Percentiles rank a stretch among this genome's conserved stretches.
Evolutionary conservation across 768 basidiomycete genomes (phyloP).

Genomic region (Porpolomopsis calyptriformis): DNA sequence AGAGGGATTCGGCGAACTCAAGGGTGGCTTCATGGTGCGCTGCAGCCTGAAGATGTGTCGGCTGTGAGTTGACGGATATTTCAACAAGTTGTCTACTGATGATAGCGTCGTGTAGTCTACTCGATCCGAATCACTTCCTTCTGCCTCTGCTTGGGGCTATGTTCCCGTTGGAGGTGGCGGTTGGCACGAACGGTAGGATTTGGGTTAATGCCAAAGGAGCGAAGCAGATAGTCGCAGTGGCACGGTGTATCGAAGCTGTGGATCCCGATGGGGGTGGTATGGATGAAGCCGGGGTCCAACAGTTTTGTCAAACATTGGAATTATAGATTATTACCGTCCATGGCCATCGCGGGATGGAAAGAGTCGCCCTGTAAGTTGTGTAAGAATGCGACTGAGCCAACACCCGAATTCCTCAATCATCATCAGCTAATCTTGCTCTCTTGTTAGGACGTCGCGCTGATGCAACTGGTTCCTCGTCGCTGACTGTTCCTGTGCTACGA

Average conservation of each 20-base stretch:
- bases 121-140: slow-evolving; percentile 75
- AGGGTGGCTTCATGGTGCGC: slow-evolving; percentile 72
- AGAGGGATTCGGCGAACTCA: slow-evolving; percentile 89
- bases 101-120: slow-evolving; percentile 37
- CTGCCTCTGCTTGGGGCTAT: slow-evolving; percentile 68
- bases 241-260: slow-evolving; percentile 71
- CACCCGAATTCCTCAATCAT: too few species aligned
- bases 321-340: slow-evolving; percentile 16
- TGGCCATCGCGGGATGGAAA: too few species aligned
- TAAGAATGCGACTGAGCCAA: too few species aligned
- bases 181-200: slow-evolving; percentile 85
- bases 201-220: slow-evolving; percentile 76
- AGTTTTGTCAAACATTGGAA: slow-evolving; percentile 40
- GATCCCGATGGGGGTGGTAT: slow-evolving; percentile 66
- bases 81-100: not conserved
- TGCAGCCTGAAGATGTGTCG: slow-evolving; percentile 82
- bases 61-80: slow-evolving; percentile 41
- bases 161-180: slow-evolving; percentile 80
- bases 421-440: slow-evolving; percentile 54
- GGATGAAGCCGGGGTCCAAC: slow-evolving; percentile 41
- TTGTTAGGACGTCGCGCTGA: slow-evolving; percentile 54
- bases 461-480: slow-evolving; percentile 58
- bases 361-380: too few species aligned
- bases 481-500: slow-evolving; percentile 55
- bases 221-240: slow-evolving; percentile 62